Percentiles rank a stretch among this genome's conserved stretches.
Evolutionary conservation across 257 asterid genomes (phyloP).

Genomic region (Solanum megistacrolobum): DNA sequence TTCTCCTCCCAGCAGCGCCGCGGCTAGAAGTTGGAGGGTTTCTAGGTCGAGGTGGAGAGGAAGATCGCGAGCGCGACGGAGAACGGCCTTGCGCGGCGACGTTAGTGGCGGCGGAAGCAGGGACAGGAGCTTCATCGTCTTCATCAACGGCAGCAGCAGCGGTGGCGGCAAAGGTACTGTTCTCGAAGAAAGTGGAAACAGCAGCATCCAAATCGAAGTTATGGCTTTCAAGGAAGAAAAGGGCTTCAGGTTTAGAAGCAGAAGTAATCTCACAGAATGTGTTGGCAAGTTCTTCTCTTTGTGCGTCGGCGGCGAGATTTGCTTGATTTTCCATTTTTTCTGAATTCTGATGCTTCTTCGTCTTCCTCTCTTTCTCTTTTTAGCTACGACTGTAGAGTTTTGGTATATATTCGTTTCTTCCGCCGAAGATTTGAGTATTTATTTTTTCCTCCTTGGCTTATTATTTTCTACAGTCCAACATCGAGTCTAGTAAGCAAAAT

Average conservation of each 20-base stretch:
- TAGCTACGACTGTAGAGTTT: background rate
- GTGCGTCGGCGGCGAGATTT: background rate
- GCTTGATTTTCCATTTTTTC: slow-evolving; percentile 19
- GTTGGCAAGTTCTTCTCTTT: slow-evolving; percentile 26
- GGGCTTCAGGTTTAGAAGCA: slow-evolving; percentile 58
- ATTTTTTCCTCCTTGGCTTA: background rate
- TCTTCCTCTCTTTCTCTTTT: background rate
- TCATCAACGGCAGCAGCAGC: background rate
- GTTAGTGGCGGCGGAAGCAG: slow-evolving; percentile 3
- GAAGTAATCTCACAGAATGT: slow-evolving; percentile 71
- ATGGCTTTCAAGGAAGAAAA: slow-evolving; percentile 75
- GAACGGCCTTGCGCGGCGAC: slow-evolving; percentile 6
- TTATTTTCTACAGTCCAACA: background rate
- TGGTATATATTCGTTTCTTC: background rate
- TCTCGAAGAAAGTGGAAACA: slow-evolving; percentile 70
- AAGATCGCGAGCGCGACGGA: slow-evolving; percentile 21
- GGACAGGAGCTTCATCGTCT: background rate
- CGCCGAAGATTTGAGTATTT: background rate
- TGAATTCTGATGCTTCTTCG: background rate
- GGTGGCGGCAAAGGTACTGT: slow-evolving; percentile 7
- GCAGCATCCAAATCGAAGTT: slow-evolving; percentile 80
- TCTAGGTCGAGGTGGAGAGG: slow-evolving; percentile 20
- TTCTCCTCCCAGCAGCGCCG: slow-evolving; percentile 14
- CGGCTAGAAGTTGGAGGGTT: slow-evolving; percentile 5
- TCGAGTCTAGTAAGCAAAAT: background rate